Percentiles rank a stretch among this genome's conserved stretches.
These are phyloP conservation scores for Linnemannia elongata DNA, from an alignment of 192 early-diverging fungal genomes.

Conservation along the genomic window DNA sequence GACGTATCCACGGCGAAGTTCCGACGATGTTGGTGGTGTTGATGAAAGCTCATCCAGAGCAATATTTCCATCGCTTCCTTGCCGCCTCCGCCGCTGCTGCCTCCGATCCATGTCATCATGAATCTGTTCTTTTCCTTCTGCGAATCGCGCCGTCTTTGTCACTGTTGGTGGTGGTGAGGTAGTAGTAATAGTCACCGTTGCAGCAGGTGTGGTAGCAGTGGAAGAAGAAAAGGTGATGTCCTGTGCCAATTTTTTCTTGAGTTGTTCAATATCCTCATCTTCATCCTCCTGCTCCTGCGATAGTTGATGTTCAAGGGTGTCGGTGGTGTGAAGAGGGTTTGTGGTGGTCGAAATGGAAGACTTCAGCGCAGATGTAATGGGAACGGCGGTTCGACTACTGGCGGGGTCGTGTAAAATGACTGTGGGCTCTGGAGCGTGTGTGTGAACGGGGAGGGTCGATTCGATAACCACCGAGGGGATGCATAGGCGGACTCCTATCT, in stretches of 20 bases:
- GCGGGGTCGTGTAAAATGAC: slow-evolving; percentile 26
- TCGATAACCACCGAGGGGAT: slow-evolving; percentile 20
- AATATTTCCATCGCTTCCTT: not conserved
- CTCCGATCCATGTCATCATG: not conserved
- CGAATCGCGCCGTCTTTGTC: not conserved
- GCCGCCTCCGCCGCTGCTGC: not conserved
- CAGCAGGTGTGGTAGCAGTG: not conserved
- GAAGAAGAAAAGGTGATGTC: not conserved
- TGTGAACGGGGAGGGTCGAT: slow-evolving; percentile 41
- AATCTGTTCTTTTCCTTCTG: not conserved
- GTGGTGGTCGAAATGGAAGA: not conserved
- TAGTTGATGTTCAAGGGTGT: not conserved
- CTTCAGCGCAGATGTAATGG: slow-evolving; percentile 21
- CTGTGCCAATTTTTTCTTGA: not conserved
- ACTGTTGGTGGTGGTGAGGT: not conserved
- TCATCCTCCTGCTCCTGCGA: not conserved
- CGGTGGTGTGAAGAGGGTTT: not conserved
- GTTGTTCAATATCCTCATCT: not conserved
- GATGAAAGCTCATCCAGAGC: not conserved
- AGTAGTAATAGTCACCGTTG: not conserved
- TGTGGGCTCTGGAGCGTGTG: slow-evolving; percentile 38
- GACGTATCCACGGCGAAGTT: not conserved
- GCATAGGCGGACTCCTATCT: slow-evolving; percentile 27
- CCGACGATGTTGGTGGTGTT: not conserved
- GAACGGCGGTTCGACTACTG: slow-evolving; percentile 12